Evolutionary conservation across 768 basidiomycete genomes (phyloP), one percentile per base, ranked within the genome.

Genomic region (Hericium erinaceus): DNA sequence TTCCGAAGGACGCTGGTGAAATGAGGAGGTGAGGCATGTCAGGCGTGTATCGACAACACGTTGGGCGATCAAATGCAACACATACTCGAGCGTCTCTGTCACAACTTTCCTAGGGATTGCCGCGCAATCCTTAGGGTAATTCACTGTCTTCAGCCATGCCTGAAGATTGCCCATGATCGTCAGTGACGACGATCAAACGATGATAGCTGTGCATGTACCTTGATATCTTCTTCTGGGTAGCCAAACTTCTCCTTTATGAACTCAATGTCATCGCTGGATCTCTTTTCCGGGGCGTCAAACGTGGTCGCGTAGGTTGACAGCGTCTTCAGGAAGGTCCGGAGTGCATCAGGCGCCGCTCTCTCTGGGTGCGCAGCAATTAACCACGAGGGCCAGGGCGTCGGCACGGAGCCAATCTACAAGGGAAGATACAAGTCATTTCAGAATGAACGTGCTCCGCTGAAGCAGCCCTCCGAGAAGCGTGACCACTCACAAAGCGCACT

Each of bases 351-450:
- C 4, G 80, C 69, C 28, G 85, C 82, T 15, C 87, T 80, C n/a
- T 76, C 69, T 0, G 87, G 86, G 61, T 92, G 87, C 8, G 92
- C 92, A 24, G 91, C 95, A 65, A 98, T 90, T 58, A 91, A 73
- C 95, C 95, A 99, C 0, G 92, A 95, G 13, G 94, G 91, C 95
- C 95, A 99, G 0, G 95, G 95, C 0, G 95, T 98, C 39, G 85
- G 85, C 5, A 92, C 85, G 9, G 87, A 84, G 13, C 89, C 87
- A 61, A 92, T 91, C 89, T 92, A 56, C 40, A 22, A 24, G 40
- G 8, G 49, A 6, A 10, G 39, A 7, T 2, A n/a, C 50, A 26
- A 46, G 39, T 4, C 16, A 4, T n/a, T 26, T 8, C 48, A 57
- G 16, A 12, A 22, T 24, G 46, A n/a, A 52, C 18, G 54, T 37